phyloP scores from a whole-genome alignment of 257 asterid genomes.

The Plectranthus barbatus region DNA sequence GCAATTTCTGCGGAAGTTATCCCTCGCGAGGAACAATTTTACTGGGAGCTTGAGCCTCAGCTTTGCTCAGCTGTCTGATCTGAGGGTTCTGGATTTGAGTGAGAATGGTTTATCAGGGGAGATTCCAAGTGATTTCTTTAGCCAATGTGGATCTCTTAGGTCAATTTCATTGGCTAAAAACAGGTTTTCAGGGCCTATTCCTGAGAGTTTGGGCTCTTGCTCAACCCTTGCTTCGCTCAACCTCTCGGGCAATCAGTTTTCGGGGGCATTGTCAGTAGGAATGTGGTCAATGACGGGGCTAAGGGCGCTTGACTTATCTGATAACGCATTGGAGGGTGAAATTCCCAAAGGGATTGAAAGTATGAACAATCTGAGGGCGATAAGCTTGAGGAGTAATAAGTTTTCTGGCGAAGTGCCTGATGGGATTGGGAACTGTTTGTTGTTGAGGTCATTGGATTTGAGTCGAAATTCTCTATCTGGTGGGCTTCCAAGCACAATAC shows the following conservation, averaged over 20 bases:
- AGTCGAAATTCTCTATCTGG: conserved; percentile 53
- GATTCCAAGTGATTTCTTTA: conserved; percentile 55
- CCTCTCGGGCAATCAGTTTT: conserved; percentile 71
- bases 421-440: conserved; percentile 55
- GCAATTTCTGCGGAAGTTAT: conserved; percentile 65
- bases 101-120: conserved; percentile 57
- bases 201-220: conserved; percentile 72
- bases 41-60: conserved; percentile 64
- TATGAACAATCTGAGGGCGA: conserved; percentile 47
- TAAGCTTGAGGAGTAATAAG: conserved; percentile 46
- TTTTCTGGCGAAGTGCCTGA: conserved; percentile 57
- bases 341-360: conserved; percentile 48
- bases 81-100: conserved; percentile 68
- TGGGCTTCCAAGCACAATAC: conserved; percentile 58
- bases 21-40: conserved; percentile 64
- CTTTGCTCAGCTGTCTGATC: conserved; percentile 62
- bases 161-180: conserved; percentile 67
- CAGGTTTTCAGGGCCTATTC: conserved; percentile 64
- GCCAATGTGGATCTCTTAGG: conserved; percentile 74
- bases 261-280: conserved; percentile 57
- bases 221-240: conserved; percentile 53
- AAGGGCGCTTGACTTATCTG: conserved; percentile 74
- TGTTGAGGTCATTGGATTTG: conserved; percentile 64
- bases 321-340: conserved; percentile 58
- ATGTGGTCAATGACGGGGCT: conserved; percentile 66